Evolutionary conservation across 2,329 filamentous ascomycete genomes (phyloP).

Genomic region (Trichoderma asperellum): DNA sequence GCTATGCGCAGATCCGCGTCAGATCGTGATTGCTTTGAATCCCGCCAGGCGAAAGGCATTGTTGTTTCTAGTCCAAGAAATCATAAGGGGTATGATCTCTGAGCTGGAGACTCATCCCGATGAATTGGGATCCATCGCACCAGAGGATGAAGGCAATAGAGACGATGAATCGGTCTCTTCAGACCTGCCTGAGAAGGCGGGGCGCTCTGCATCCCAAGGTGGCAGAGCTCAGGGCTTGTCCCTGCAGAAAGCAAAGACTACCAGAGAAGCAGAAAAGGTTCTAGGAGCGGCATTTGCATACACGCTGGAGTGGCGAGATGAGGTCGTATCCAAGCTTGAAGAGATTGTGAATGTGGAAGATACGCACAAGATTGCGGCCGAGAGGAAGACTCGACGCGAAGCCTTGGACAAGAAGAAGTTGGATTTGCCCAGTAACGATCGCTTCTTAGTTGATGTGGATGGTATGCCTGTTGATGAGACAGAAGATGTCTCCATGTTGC

Average conservation of each 20-base stretch:
- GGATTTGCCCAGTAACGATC: constrained; percentile 43
- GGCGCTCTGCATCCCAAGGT: background rate
- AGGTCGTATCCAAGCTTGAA: constrained; percentile 70
- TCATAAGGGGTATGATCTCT: constrained; percentile 58
- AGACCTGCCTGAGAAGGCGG: background rate
- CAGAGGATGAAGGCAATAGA: constrained; percentile 30
- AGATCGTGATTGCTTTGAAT: constrained; percentile 59
- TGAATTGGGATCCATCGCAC: constrained; percentile 39
- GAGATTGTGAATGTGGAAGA: constrained; percentile 64
- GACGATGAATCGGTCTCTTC: background rate
- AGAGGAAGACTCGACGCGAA: constrained; percentile 51
- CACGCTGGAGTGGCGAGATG: constrained; percentile 77
- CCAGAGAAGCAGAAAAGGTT: constrained; percentile 41
- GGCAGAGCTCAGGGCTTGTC: background rate
- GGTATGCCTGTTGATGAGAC: constrained; percentile 41
- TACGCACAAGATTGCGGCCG: constrained; percentile 51
- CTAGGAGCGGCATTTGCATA: constrained; percentile 63
- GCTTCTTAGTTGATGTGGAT: constrained; percentile 49
- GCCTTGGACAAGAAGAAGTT: constrained; percentile 45
- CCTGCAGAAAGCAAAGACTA: constrained; percentile 28
- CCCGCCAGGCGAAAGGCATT: constrained; percentile 56
- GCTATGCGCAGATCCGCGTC: constrained; percentile 57
- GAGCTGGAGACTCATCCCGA: constrained; percentile 50
- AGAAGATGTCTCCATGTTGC: constrained; percentile 51
- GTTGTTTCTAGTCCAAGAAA: constrained; percentile 54